Conservation (phyloP, 2,329 filamentous ascomycete genomes). For the Arthrobotrys conoides region DNA sequence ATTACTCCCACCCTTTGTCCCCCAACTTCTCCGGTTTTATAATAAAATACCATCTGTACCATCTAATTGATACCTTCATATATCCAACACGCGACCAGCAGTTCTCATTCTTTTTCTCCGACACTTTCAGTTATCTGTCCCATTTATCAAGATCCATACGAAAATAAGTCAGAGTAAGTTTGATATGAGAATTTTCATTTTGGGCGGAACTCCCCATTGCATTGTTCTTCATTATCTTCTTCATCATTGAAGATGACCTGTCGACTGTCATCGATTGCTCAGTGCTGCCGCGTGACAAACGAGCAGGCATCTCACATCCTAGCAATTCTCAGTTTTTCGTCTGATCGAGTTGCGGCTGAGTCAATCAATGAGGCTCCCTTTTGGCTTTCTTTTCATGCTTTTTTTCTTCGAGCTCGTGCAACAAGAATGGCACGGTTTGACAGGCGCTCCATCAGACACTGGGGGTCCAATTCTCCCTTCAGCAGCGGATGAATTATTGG, state of each 20-base stretch:
- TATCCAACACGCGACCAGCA: slow-evolving; percentile 42
- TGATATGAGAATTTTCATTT: slow-evolving; percentile 18
- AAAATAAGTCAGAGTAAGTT: slow-evolving; percentile 36
- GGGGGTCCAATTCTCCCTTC: slow-evolving; percentile 30
- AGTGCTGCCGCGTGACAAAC: slow-evolving; percentile 42
- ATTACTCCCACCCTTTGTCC: neutral
- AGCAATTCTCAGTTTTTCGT: slow-evolving; percentile 30
- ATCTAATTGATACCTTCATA: slow-evolving; percentile 30
- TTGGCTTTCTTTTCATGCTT: slow-evolving; percentile 15
- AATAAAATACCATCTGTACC: slow-evolving; percentile 17
- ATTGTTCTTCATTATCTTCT: neutral
- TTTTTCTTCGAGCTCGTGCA: slow-evolving; percentile 35
- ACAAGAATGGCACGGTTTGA: slow-evolving; percentile 38
- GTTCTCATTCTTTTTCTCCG: slow-evolving; percentile 29
- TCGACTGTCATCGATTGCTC: slow-evolving; percentile 25
- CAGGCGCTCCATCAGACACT: slow-evolving; percentile 59
- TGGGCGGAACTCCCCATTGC: slow-evolving; percentile 24
- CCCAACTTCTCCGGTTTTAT: slow-evolving; percentile 31
- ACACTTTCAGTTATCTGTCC: slow-evolving; percentile 17
- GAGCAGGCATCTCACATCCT: slow-evolving; percentile 47
- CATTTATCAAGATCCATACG: slow-evolving; percentile 24
- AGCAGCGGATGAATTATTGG: slow-evolving; percentile 40
- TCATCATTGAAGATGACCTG: slow-evolving; percentile 1
- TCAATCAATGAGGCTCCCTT: slow-evolving; percentile 53
- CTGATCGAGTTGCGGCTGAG: slow-evolving; percentile 57